A percentile compares a stretch with the other conserved stretches of the same genome.
These are phyloP conservation scores for Oxytropis ochrocephala DNA, from an alignment of 306 rosid species.

Conservation along the genomic window DNA sequence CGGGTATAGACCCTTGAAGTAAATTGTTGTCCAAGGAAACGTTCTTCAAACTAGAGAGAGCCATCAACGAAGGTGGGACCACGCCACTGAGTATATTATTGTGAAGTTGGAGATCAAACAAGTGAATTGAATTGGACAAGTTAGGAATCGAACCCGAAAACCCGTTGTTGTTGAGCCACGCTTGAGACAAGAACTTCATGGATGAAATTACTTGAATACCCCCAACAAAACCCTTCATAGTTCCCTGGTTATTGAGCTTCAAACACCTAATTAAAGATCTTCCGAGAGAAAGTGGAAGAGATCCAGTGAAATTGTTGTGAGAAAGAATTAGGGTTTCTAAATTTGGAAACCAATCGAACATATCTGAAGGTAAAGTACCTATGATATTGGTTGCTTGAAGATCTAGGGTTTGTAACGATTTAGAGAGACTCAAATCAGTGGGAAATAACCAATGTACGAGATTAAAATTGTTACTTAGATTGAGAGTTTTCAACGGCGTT, in stretches of 20 bases:
- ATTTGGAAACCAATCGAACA: not conserved
- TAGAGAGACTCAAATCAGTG: slow-evolving; percentile 32
- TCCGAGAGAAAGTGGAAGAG: not conserved
- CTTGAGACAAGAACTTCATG: not conserved
- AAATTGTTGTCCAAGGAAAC: slow-evolving; percentile 51
- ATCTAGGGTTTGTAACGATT: slow-evolving; percentile 31
- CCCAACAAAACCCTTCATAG: too few species aligned
- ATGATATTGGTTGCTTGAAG: slow-evolving; percentile 28
- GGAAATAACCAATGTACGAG: slow-evolving; percentile 45
- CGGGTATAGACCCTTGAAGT: slow-evolving; percentile 62
- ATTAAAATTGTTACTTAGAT: slow-evolving; percentile 25
- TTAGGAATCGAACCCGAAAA: slow-evolving; percentile 65
- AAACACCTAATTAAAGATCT: not conserved
- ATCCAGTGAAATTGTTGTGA: not conserved
- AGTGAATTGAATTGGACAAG: slow-evolving; percentile 33
- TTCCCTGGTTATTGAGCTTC: not conserved
- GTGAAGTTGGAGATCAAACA: slow-evolving; percentile 72
- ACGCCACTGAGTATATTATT: slow-evolving; percentile 49
- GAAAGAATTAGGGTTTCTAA: not conserved
- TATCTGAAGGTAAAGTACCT: slow-evolving; percentile 27
- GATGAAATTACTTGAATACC: not conserved
- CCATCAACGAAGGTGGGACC: slow-evolving; percentile 43
- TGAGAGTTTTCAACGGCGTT: slow-evolving; percentile 35
- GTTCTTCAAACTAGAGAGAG: slow-evolving; percentile 30
- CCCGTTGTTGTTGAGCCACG: slow-evolving; percentile 13